Evolutionary conservation across 2,329 filamentous ascomycete genomes (phyloP).

Genomic region (Teratosphaeria pseudoeucalypti): DNA sequence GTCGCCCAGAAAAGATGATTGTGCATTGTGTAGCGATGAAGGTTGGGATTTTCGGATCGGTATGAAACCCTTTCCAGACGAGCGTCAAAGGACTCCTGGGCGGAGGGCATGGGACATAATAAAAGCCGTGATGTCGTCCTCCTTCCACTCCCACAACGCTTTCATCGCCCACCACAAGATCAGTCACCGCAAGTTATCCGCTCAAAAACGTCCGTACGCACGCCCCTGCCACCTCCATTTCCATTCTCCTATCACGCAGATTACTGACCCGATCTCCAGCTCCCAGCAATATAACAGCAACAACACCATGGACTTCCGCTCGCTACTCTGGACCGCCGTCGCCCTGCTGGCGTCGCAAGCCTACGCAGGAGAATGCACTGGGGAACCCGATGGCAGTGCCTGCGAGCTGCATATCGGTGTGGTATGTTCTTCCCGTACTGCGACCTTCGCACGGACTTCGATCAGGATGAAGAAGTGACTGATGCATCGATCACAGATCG

Average conservation of each 20-base stretch:
- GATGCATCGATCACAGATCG: background rate
- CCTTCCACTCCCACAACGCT: background rate
- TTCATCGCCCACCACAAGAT: too few species aligned
- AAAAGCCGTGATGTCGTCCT: background rate
- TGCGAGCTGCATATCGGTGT: background rate
- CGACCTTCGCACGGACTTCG: background rate
- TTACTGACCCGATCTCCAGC: too few species aligned
- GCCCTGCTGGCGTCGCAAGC: background rate
- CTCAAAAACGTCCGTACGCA: too few species aligned
- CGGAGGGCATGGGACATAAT: background rate
- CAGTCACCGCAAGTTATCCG: too few species aligned
- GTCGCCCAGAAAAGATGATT: too few species aligned
- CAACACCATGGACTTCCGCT: too few species aligned
- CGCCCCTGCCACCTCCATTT: too few species aligned
- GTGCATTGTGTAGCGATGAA: too few species aligned
- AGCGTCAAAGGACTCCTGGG: background rate
- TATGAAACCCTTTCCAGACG: too few species aligned
- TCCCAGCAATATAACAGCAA: too few species aligned
- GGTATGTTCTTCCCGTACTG: background rate
- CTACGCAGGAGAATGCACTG: background rate
- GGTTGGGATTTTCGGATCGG: too few species aligned
- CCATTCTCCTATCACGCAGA: too few species aligned
- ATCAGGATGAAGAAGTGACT: background rate
- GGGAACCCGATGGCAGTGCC: background rate
- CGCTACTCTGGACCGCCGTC: background rate